These are phyloP conservation scores for Tylopilus sp. DNA, from an alignment of 1,284 basidiomycete genomes.

Conservation along the genomic window DNA sequence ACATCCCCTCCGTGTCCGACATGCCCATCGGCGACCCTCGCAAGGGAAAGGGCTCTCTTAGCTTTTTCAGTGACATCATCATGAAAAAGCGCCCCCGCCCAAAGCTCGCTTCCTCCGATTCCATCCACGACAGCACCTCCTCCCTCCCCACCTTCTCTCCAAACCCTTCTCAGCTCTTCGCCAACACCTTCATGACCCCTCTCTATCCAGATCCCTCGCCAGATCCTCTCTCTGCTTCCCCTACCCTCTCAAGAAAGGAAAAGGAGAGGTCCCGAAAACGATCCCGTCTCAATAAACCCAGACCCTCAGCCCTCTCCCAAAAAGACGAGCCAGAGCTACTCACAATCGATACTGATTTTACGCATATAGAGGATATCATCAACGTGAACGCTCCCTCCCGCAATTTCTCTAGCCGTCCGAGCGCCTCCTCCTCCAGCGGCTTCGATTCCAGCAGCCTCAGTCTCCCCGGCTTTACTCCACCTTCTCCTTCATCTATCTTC, in stretches of 20 bases:
- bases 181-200: constrained; percentile 21
- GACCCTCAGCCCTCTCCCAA: constrained; percentile 14
- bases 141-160: constrained; percentile 20
- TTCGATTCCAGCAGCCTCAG: constrained; percentile 25
- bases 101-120: constrained; percentile 31
- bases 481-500: constrained; percentile 38
- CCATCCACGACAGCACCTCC: constrained; percentile 18
- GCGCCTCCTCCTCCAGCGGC: constrained; percentile 15
- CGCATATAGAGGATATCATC: constrained; percentile 83
- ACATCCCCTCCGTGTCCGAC: constrained; percentile 31
- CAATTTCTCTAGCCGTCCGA: constrained; percentile 10
- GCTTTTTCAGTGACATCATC: constrained; percentile 31
- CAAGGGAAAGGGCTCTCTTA: constrained; percentile 34
- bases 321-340: constrained; percentile 18
- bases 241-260: constrained; percentile 33
- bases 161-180: constrained; percentile 26
- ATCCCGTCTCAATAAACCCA: constrained; percentile 24
- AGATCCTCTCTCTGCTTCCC: constrained; percentile 24
- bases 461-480: constrained; percentile 31
- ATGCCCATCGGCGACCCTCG: constrained; percentile 28
- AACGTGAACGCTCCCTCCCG: constrained; percentile 36
- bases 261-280: constrained; percentile 17
- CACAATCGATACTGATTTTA: constrained; percentile 73
- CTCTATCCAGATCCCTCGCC: constrained; percentile 7
- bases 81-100: constrained; percentile 31